Base-by-base conservation (phyloP, 2,329 filamentous ascomycete species). In the Stagonosporopsis cucurbitacearum region DNA sequence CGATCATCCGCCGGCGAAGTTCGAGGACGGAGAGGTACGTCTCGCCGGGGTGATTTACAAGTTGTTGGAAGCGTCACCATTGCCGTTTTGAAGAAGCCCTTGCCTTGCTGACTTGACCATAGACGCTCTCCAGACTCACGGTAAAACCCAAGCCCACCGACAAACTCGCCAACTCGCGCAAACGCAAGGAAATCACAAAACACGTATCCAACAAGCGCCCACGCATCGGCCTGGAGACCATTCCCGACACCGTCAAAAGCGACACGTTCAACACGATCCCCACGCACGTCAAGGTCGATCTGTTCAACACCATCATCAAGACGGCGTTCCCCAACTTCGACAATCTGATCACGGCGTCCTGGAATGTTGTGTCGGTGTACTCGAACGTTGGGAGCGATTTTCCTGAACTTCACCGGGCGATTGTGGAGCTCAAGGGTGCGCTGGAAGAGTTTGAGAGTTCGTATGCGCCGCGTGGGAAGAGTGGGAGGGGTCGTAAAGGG, bases 311-410 rank as follows among this genome's bases (percentile, higher is more conserved):
- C 2, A 58, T 73, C 8, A 42, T 65, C 25, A 64, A 63, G 33
- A 59, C 63, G 0, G 68, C 69, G 0, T 67, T 73, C 8, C 69
- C 71, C 1, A 64, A 66, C 33, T 70, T 72, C 46, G 66, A 73
- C 37, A 66, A 69, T 32, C 26, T 73, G 41, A 64, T 73, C 58
- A 65, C 63, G 42, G 70, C 71, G 13, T 59, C 65, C 0, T 73
- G 70, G 70, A 74, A 73, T 30, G 65, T 70, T 3, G 62, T 72
- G 3, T 65, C 64, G 0, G 57, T 74, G n/a, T 70, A 72, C 45
- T 53, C 59, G 17, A 56, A 64, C 17, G 54, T 64, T 2, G 70
- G 69, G 0, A 69, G 59, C 12, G 67, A 73, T 45, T 67, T 67
- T 20, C 54, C 62, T 1, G 68, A 65, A 9, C 59, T 74, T 11